Evolutionary conservation across 805 yeast species (phyloP).

Genomic region (Candida germanica): DNA sequence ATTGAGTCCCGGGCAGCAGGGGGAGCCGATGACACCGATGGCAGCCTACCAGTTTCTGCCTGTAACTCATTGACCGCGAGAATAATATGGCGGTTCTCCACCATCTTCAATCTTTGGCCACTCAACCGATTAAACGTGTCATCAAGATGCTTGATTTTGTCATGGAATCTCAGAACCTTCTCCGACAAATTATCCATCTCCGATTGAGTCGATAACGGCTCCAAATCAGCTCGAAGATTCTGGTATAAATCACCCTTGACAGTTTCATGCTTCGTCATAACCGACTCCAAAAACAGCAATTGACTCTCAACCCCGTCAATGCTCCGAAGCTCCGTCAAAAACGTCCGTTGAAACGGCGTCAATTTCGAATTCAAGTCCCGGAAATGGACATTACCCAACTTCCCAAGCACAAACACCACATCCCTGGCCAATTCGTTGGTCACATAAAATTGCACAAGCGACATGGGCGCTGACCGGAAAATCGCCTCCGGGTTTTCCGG

Average conservation of each 20-base stretch:
- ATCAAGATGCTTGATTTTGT: slow-evolving; percentile 36
- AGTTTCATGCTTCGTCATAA: slow-evolving; percentile 30
- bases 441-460: slow-evolving; percentile 46
- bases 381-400: slow-evolving; percentile 41
- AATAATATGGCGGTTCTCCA: slow-evolving; percentile 38
- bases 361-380: slow-evolving; percentile 47
- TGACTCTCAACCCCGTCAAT: slow-evolving; percentile 34
- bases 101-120: slow-evolving; percentile 18
- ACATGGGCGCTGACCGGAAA: slow-evolving; percentile 48
- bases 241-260: slow-evolving; percentile 23
- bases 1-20: slow-evolving; percentile 15
- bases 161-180: slow-evolving; percentile 23
- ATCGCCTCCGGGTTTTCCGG: slow-evolving; percentile 28
- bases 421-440: slow-evolving; percentile 45
- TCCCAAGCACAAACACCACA: slow-evolving; percentile 36
- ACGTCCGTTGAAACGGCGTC: slow-evolving; percentile 46
- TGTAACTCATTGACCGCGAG: slow-evolving; percentile 33
- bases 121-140: slow-evolving; percentile 28
- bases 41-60: background rate
- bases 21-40: background rate
- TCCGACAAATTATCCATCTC: slow-evolving; percentile 33
- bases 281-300: slow-evolving; percentile 22
- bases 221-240: slow-evolving; percentile 50
- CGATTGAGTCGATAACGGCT: slow-evolving; percentile 40
- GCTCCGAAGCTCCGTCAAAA: slow-evolving; percentile 37